Evolutionary conservation across 2,329 filamentous ascomycete genomes (phyloP).

Genomic region (Colletotrichum orchidophilum): DNA sequence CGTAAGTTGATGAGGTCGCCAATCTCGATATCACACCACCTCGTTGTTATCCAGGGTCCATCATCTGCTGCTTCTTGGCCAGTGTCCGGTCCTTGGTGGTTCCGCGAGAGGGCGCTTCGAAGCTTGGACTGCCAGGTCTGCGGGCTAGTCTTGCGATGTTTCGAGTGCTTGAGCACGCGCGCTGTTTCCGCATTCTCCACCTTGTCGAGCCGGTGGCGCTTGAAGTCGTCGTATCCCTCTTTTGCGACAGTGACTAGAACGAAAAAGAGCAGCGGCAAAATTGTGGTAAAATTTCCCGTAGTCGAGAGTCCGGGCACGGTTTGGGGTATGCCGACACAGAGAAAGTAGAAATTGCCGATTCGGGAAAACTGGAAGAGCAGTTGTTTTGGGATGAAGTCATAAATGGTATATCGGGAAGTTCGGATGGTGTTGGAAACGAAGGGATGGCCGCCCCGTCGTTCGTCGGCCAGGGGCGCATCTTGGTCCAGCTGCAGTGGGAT

Average conservation of each 20-base stretch:
- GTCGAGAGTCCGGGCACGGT: slow-evolving; percentile 81
- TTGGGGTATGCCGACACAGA: slow-evolving; percentile 84
- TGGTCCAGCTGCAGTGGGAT: slow-evolving; percentile 54
- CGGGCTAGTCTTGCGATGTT: not conserved
- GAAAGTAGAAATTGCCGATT: slow-evolving; percentile 87
- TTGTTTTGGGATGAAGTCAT: slow-evolving; percentile 87
- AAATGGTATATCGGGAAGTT: slow-evolving; percentile 83
- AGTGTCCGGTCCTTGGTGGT: slow-evolving; percentile 40
- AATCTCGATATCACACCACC: slow-evolving; percentile 58
- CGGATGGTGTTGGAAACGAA: slow-evolving; percentile 74
- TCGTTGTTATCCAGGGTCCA: slow-evolving; percentile 59
- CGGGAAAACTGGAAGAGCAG: slow-evolving; percentile 87
- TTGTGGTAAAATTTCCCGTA: slow-evolving; percentile 78
- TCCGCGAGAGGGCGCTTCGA: slow-evolving; percentile 37
- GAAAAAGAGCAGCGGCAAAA: slow-evolving; percentile 79
- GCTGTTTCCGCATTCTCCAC: slow-evolving; percentile 74
- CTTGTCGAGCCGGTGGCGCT: slow-evolving; percentile 82
- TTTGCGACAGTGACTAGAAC: slow-evolving; percentile 84
- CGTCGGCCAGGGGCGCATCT: slow-evolving; percentile 55
- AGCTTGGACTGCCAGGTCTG: not conserved
- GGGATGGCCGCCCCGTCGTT: slow-evolving; percentile 54
- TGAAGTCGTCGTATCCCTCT: slow-evolving; percentile 87
- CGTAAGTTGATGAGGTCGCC: slow-evolving; percentile 59
- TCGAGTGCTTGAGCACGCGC: slow-evolving; percentile 45
- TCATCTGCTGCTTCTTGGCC: slow-evolving; percentile 60